Evolutionary conservation across 2,329 filamentous ascomycete species (phyloP), one percentile per base, ranked within the genome.

Genomic region (Fusarium lateritium): DNA sequence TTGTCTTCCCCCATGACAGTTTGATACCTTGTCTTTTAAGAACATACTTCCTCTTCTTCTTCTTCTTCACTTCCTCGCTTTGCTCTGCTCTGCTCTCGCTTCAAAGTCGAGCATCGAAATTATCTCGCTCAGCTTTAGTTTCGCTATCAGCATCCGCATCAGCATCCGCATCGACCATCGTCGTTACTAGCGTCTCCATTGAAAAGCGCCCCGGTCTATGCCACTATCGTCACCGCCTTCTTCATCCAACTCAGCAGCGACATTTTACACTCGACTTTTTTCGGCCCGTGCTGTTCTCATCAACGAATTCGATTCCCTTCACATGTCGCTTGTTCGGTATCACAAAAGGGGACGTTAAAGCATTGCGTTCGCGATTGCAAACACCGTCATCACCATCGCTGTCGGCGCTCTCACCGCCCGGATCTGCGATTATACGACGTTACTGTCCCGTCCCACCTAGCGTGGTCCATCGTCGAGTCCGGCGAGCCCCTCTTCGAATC

Each of bases 401-500:
- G 45, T 62, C 60, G 57, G 56, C 45, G 44, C 54, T 44, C 69
- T 71, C 69, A 71, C 65, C 70, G 61, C 69, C 69, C 56, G 46
- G 46, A 53, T 56, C 59, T 70, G 64, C 61, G 66, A 73, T 68
- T 57, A 40, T 54, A 71, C 71, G 67, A 51, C 71, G 57, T 58
- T 56, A 56, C 65, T 68, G 61, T 64, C 56, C 65, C 58, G 56
- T 70, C 68, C 76, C 76, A 75, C 76, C 57, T 70, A 70, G 76
- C 59, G 76, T 73, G 74, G 75, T 74, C 67, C 67, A 69, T 70
- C 61, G 63, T 71, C 53, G 63, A 75, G 51, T 58, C 65, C 62
- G 65, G 70, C 63, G 62, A 76, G 59, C 61, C 63, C 65, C 57
- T 69, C 64, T 58, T 63, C 62, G 44, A 62, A 61, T 53, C 50